Evolutionary conservation across 2,329 filamentous ascomycete species (phyloP).

Genomic region (Westerdykella sp.): DNA sequence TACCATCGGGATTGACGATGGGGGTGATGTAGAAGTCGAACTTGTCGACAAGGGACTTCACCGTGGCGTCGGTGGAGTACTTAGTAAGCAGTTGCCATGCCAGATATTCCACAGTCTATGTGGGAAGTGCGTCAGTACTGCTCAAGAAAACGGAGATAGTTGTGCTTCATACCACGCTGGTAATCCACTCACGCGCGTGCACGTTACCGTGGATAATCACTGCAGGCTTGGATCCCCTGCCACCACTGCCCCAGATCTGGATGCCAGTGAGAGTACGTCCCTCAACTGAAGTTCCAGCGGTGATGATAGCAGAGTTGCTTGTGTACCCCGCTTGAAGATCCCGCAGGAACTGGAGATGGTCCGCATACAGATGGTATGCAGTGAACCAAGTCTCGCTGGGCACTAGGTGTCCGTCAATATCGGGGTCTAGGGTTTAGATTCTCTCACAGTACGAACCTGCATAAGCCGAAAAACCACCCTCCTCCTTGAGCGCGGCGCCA

Average conservation of each 20-base stretch:
- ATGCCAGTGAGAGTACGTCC: constrained; percentile 31
- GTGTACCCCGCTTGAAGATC: constrained; percentile 31
- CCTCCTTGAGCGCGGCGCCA: constrained; percentile 27
- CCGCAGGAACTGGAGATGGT: constrained; percentile 29
- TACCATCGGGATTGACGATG: constrained; percentile 17
- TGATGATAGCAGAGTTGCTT: constrained; percentile 29
- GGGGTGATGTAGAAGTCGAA: constrained; percentile 33
- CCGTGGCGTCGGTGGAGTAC: constrained; percentile 25
- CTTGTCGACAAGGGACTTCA: constrained; percentile 32
- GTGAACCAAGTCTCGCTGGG: constrained; percentile 34
- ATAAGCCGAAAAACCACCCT: constrained; percentile 21
- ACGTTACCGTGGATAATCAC: constrained; percentile 33
- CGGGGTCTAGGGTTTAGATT: not conserved
- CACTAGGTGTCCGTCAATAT: constrained; percentile 12
- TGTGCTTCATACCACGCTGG: constrained; percentile 19
- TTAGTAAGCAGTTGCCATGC: constrained; percentile 34
- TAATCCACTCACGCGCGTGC: constrained; percentile 34
- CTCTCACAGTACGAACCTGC: constrained; percentile 16
- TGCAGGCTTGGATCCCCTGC: constrained; percentile 34
- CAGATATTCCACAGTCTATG: constrained; percentile 21
- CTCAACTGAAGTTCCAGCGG: constrained; percentile 27
- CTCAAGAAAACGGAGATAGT: not conserved
- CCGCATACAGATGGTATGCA: constrained; percentile 32
- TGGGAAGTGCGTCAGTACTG: not conserved
- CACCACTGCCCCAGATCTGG: constrained; percentile 35